Conservation (phyloP, 2,329 filamentous ascomycete genomes). For the Raffaelea deltoideospora region DNA sequence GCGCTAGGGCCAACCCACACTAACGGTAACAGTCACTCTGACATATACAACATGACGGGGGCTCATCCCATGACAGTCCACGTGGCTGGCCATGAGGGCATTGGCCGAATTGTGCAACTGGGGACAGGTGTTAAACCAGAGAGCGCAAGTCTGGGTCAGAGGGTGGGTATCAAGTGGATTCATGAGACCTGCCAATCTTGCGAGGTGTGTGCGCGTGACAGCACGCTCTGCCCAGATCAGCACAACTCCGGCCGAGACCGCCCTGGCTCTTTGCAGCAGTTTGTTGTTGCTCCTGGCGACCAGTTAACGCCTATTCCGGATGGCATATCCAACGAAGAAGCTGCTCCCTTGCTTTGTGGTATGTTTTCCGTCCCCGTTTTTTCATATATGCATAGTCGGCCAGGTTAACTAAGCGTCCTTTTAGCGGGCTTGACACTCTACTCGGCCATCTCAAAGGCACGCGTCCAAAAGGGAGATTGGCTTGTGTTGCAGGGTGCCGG, state of each 20-base stretch:
- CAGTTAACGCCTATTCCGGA: slow-evolving; percentile 1
- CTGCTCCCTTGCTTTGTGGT: slow-evolving; percentile 4
- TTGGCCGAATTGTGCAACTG: slow-evolving; percentile 1
- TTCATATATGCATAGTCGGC: not conserved
- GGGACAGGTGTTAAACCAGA: not conserved
- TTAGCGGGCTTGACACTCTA: slow-evolving; percentile 3
- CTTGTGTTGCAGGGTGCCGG: slow-evolving; percentile 1
- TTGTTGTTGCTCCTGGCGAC: not conserved
- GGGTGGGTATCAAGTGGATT: slow-evolving; percentile 6
- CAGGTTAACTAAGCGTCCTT: not conserved
- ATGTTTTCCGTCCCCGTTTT: not conserved
- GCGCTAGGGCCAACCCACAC: too few relatives aligned
- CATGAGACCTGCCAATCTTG: slow-evolving; percentile 2
- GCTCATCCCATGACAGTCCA: slow-evolving; percentile 4
- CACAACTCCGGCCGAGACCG: slow-evolving; percentile 6
- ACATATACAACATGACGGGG: slow-evolving; percentile 5
- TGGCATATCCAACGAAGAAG: slow-evolving; percentile 1
- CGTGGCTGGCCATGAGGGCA: slow-evolving; percentile 3
- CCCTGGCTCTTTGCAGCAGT: slow-evolving; percentile 4
- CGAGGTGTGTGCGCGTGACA: slow-evolving; percentile 5
- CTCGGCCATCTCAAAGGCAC: slow-evolving; percentile 2
- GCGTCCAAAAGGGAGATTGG: not conserved
- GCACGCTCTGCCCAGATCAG: slow-evolving; percentile 3
- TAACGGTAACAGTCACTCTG: slow-evolving; percentile 5
- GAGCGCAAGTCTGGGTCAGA: not conserved